Percentiles rank a stretch among this genome's conserved stretches.
phyloP scores from a whole-genome alignment of 2,329 filamentous ascomycete genomes.

The Colletotrichum cordylinicola region DNA sequence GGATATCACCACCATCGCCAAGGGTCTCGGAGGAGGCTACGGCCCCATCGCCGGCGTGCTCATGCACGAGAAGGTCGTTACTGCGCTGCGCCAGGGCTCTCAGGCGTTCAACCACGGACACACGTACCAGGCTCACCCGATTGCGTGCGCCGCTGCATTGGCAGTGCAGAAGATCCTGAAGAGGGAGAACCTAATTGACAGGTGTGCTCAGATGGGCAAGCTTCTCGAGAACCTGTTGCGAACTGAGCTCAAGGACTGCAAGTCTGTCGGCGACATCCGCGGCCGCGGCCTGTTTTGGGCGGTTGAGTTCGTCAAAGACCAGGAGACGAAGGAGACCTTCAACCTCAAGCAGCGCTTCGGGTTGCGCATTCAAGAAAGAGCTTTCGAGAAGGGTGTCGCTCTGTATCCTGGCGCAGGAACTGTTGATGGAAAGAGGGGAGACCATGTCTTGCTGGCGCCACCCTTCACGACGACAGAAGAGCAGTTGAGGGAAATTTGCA shows the following conservation, averaged over 20 bases:
- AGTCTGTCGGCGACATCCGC: conserved; percentile 44
- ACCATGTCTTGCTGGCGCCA: conserved; percentile 74
- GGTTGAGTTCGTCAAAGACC: conserved; percentile 50
- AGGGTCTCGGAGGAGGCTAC: conserved; percentile 64
- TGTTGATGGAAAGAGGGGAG: conserved; percentile 64
- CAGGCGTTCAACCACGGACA: conserved; percentile 34
- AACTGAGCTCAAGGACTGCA: conserved; percentile 29
- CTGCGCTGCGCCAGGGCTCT: conserved; percentile 51
- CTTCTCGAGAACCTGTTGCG: conserved; percentile 33
- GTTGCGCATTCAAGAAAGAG: conserved; percentile 29
- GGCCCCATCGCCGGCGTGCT: conserved; percentile 61
- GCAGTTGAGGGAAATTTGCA: not conserved
- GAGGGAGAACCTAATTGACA: conserved; percentile 36
- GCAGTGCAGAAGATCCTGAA: conserved; percentile 38
- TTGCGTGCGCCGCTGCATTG: conserved; percentile 30
- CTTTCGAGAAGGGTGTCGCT: conserved; percentile 28
- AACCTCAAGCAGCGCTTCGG: conserved; percentile 30
- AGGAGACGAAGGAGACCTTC: conserved; percentile 41
- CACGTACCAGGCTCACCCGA: conserved; percentile 31
- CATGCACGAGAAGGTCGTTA: conserved; percentile 53
- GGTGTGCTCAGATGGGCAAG: conserved; percentile 34
- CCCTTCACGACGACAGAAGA: conserved; percentile 64
- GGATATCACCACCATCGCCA: conserved; percentile 65
- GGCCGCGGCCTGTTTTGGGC: conserved; percentile 52
- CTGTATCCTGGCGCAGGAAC: conserved; percentile 65